Evolutionary conservation across 495 filamentous ascomycete genomes (phyloP).

Genomic region (Aspergillus incahuasiensis): DNA sequence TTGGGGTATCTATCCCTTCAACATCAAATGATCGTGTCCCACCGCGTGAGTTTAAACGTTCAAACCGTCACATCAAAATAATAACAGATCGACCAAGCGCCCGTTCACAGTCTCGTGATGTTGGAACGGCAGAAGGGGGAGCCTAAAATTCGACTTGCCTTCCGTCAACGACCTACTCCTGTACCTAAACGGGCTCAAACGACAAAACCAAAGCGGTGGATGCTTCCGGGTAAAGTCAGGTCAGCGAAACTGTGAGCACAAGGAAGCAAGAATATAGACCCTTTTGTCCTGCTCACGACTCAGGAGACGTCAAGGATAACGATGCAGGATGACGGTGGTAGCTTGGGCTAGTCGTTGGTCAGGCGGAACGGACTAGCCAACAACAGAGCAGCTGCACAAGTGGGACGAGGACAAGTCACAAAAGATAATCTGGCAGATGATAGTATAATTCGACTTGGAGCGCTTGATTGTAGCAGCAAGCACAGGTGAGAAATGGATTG

Average conservation of each 20-base stretch:
- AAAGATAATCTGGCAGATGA: constrained; percentile 2
- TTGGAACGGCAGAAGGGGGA: constrained; percentile 6
- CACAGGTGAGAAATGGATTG: neutral
- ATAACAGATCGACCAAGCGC: constrained; percentile 4
- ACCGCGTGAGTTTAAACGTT: constrained; percentile 1
- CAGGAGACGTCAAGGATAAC: constrained; percentile 21
- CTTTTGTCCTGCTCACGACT: constrained; percentile 17
- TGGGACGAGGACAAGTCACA: constrained; percentile 1
- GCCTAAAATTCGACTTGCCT: neutral
- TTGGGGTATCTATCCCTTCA: neutral
- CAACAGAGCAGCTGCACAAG: constrained; percentile 1
- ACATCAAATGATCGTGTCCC: constrained; percentile 1
- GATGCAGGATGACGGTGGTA: constrained; percentile 32
- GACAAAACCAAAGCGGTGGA: neutral
- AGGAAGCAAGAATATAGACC: constrained; percentile 4
- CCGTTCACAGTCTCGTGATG: neutral
- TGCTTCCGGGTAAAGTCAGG: neutral
- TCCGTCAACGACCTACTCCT: neutral
- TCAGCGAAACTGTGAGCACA: neutral
- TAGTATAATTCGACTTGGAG: neutral
- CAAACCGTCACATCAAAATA: constrained; percentile 2
- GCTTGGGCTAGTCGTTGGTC: constrained; percentile 14
- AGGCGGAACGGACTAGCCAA: constrained; percentile 16
- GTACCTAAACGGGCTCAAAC: constrained; percentile 2
- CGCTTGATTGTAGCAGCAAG: neutral